A percentile compares a stretch with the other conserved stretches of the same genome.
Evolutionary conservation across 345 rosid genomes (phyloP).

Genomic region (Corchorus olitorius): DNA sequence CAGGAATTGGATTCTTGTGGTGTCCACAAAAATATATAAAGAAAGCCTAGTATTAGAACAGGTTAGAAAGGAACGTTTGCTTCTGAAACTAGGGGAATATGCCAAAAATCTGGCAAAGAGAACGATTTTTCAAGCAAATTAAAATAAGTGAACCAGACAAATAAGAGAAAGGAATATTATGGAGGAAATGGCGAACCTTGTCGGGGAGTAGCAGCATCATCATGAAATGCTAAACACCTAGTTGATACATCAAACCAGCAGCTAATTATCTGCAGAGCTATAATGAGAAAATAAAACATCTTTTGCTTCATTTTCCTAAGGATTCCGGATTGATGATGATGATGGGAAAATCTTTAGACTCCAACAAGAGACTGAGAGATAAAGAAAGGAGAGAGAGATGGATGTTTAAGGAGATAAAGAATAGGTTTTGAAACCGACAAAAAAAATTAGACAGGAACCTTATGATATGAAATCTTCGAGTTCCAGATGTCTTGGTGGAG

Average conservation of each 20-base stretch:
- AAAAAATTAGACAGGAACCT: neutral
- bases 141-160: neutral
- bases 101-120: neutral
- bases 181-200: neutral
- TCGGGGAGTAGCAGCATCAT: neutral
- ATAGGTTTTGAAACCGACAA: neutral
- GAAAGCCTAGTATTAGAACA: neutral
- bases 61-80: neutral
- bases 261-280: neutral
- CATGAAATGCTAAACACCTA: neutral
- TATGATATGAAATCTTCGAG: neutral
- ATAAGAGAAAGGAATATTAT: neutral
- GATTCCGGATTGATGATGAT: neutral
- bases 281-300: constrained; percentile 11
- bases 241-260: constrained; percentile 15
- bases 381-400: constrained; percentile 7
- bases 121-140: neutral
- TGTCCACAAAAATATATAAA: neutral
- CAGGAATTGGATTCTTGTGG: neutral
- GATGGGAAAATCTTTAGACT: neutral
- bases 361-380: neutral
- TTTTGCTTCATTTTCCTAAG: constrained; percentile 12
- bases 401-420: neutral
- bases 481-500: neutral
- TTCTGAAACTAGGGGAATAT: neutral